Base-by-base conservation (phyloP, 129 eudicot species). In the Tagetes erecta region DNA sequence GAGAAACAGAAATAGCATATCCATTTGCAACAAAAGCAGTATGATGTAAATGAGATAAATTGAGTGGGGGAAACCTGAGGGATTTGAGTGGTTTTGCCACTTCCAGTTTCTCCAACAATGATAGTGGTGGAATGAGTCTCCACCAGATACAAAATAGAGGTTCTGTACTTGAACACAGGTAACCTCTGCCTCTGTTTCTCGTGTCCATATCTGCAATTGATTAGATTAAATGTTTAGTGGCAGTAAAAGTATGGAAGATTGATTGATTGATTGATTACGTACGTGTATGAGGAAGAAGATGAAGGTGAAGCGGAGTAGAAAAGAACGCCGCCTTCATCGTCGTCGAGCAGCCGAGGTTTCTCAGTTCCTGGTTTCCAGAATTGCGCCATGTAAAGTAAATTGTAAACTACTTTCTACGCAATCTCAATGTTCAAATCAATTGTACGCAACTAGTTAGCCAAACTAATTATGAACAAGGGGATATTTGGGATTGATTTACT, bases 21-120 rank as follows among this genome's bases (percentile, higher is more conserved):
- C 2, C 10, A 44, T 44, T 44, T 44, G 49, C 1, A 44, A 44
- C 64, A 14, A 27, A 72, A 20, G 27, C 8, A 78, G 46, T 27
- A 13, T 8, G 38, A 49, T 6, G 49, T 46, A 72, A 63, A 31
- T 13, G 6, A 41, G 7, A 8, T 31, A 13, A 42, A 63, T 3
- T 3, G 36, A 34, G 45, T 57, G 33, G 30, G 31, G 51, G 31
- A 37, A 65, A 93, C 97, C 98, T 90, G 98, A 62, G 98, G 98
- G 67, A 94, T 94, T 70, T 94, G 98, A 55, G 97, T 94, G 67
- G 97, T 94, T 81, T 94, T 94, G 7, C 98, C 98, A 72, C 97
- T 88, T 3, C 98, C 98, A 0, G 98, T 94, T 75, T 94, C 98
- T 3, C 98, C 98, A 33, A 94, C 98, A 36, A 90, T 60, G 36